Base-by-base conservation (phyloP, 2,329 filamentous ascomycete genomes). In the Colletotrichum spinosum region DNA sequence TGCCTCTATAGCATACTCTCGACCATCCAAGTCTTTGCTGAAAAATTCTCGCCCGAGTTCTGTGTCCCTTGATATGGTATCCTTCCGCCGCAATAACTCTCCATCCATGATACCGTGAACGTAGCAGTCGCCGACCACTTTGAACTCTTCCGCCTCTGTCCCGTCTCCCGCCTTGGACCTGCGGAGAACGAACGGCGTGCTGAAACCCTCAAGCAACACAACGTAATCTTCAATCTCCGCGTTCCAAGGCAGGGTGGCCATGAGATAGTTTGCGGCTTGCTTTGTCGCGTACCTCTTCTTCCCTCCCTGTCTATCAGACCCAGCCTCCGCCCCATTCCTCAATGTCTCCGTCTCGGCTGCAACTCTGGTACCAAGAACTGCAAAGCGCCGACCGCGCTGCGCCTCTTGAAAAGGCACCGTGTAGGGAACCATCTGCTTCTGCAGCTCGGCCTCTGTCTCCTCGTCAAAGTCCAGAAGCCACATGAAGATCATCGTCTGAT, bases 191-290 rank as follows among this genome's bases (percentile, higher is more conserved):
- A 76, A 77, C 7, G 76, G 76, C 2, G 73, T 73, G 49, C 62
- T 73, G 0, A 76, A 77, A 3, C 77, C 77, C 25, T 75, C 71
- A 11, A 79, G 49, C 38, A 79, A 69, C 12, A 69, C 75, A 9
- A 79, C 67, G 1, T 71, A 69, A 57, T 79, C 77, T 2, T 65
- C 51, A 6, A 44, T 33, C 52, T 65, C 51, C 10, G 52, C 57
- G 17, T 60, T 51, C 61, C 61, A 60, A 3, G 55, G 50, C 9
- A 65, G 13, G 11, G 50, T 51, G 10, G 37, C 44, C 38, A 55
- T 60, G 34, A 45, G 60, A 6, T 50, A n/a, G 11, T 42, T 17
- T 3, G 15, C 38, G 13, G 60, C 6, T 9, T 33, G 15, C 33
- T 49, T 48, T 3, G 37, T 53, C 12, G 34, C 11, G 8, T 17